A percentile compares a stretch with the other conserved stretches of the same genome.
Evolutionary conservation across 352 stramenopile genomes (phyloP).

Genomic region (Globisporangium lucens): DNA sequence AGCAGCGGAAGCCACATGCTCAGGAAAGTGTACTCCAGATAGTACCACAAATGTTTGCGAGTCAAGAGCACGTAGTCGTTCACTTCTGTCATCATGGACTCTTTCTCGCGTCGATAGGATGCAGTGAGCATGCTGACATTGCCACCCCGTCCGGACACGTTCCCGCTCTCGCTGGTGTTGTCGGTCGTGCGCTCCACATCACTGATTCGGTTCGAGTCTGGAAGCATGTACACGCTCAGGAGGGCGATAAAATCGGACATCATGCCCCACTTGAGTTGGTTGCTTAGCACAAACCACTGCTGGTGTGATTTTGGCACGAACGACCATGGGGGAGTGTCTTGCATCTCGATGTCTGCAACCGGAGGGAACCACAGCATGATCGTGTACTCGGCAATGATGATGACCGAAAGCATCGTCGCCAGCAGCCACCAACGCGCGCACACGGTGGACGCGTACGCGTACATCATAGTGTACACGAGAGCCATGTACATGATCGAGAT

Average conservation of each 20-base stretch:
- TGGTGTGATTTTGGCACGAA: constrained; percentile 52
- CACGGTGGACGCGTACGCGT: constrained; percentile 48
- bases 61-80: constrained; percentile 58
- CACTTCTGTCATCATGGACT: constrained; percentile 18
- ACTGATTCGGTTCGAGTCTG: constrained; percentile 42
- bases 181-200: constrained; percentile 15
- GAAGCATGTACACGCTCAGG: constrained; percentile 66
- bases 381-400: constrained; percentile 73
- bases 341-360: constrained; percentile 50
- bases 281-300: constrained; percentile 59
- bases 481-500: constrained; percentile 79
- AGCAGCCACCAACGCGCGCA: constrained; percentile 57
- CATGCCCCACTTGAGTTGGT: constrained; percentile 78
- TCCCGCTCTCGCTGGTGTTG: constrained; percentile 7
- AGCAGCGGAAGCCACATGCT: constrained; percentile 64
- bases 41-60: constrained; percentile 66
- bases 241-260: constrained; percentile 74
- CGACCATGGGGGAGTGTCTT: constrained; percentile 57
- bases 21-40: constrained; percentile 61
- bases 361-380: constrained; percentile 73
- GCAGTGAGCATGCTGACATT: neutral
- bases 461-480: constrained; percentile 82
- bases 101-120: constrained; percentile 12
- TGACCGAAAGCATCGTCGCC: constrained; percentile 46
- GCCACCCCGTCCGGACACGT: neutral